phyloP scores from a whole-genome alignment of 208 protist species.

The Crithidia expoeki region DNA sequence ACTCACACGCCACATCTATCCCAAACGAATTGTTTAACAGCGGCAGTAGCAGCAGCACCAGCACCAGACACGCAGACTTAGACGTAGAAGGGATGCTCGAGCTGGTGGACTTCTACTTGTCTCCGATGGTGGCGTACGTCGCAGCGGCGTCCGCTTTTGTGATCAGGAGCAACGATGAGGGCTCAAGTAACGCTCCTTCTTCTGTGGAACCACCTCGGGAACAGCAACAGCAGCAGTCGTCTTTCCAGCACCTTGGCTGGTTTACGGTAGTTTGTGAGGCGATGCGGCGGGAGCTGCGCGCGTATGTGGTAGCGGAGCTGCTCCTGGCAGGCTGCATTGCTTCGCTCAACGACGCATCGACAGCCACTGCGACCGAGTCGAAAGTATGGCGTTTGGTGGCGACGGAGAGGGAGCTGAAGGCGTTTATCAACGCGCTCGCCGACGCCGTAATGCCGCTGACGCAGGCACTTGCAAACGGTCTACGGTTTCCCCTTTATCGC shows the following conservation, averaged over 20 bases:
- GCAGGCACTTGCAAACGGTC: conserved; percentile 27
- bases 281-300: conserved; percentile 45
- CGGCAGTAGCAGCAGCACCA: background rate
- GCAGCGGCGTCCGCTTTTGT: background rate
- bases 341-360: background rate
- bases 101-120: conserved; percentile 36
- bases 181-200: background rate
- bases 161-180: background rate
- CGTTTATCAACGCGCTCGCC: conserved; percentile 41
- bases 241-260: conserved; percentile 14
- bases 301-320: conserved; percentile 25
- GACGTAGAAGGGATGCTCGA: conserved; percentile 3
- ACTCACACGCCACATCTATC: background rate
- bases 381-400: conserved; percentile 11
- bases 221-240: conserved; percentile 15
- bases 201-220: background rate
- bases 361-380: background rate
- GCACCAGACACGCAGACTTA: background rate
- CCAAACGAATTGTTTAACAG: background rate
- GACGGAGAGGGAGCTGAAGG: conserved; percentile 22
- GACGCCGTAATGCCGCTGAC: conserved; percentile 42
- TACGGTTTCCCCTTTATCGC: conserved; percentile 26
- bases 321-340: conserved; percentile 5
- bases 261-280: conserved; percentile 52
- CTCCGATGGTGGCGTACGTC: conserved; percentile 43